phyloP scores from a whole-genome alignment of 768 basidiomycete genomes.

The Mycena leptocephala region DNA sequence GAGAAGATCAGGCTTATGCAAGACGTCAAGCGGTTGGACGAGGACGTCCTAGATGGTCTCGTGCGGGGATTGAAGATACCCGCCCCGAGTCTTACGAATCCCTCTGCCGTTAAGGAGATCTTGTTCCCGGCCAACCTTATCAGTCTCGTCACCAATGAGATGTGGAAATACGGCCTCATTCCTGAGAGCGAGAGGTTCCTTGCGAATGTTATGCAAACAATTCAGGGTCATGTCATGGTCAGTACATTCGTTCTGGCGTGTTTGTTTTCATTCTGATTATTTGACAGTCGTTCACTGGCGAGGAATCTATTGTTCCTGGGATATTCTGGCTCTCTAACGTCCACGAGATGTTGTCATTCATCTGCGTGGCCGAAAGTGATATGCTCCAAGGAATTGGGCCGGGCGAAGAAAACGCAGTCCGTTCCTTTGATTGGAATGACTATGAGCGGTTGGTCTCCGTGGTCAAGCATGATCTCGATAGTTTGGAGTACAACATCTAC shows the following conservation, averaged over 20 bases:
- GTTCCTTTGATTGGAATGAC: slow-evolving; percentile 96
- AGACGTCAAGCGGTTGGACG: slow-evolving; percentile 90
- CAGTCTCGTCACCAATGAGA: slow-evolving; percentile 98
- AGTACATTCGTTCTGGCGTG: slow-evolving; percentile 47
- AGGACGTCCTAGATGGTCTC: slow-evolving; percentile 93
- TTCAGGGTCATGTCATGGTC: slow-evolving; percentile 98
- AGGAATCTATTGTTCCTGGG: slow-evolving; percentile 96
- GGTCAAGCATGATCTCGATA: slow-evolving; percentile 98
- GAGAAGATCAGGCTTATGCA: slow-evolving; percentile 97
- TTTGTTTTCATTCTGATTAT: slow-evolving; percentile 30
- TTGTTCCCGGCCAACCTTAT: slow-evolving; percentile 99
- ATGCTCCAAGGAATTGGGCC: slow-evolving; percentile 98
- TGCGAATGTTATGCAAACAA: slow-evolving; percentile 98
- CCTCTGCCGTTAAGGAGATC: slow-evolving; percentile 96
- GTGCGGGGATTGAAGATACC: slow-evolving; percentile 95
- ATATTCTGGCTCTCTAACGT: slow-evolving; percentile 99
- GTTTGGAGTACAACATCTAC: slow-evolving; percentile 99
- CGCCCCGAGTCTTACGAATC: slow-evolving; percentile 89
- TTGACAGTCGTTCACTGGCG: slow-evolving; percentile 87
- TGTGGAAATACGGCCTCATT: slow-evolving; percentile 99
- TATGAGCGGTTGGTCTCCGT: slow-evolving; percentile 98
- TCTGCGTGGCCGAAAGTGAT: slow-evolving; percentile 98
- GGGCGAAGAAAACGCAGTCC: slow-evolving; percentile 92
- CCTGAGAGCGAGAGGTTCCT: slow-evolving; percentile 97
- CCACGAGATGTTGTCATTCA: slow-evolving; percentile 99